Base-by-base conservation (phyloP, 2,329 filamentous ascomycete genomes). In the Pochonia chlamydosporia region DNA sequence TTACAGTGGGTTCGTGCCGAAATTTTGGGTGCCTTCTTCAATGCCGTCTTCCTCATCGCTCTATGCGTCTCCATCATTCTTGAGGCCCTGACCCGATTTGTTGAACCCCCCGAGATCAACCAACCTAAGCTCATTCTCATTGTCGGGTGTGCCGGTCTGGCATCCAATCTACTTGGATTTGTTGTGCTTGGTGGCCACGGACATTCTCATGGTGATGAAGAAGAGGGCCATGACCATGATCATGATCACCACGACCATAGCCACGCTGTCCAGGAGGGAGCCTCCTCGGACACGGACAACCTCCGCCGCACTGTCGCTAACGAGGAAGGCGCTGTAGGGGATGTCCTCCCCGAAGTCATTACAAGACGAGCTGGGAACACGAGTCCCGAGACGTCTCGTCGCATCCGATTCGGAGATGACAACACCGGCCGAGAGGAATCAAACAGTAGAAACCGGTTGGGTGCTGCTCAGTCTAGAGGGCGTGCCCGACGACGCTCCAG, bases 51-150 rank as follows among this genome's bases (percentile, higher is more conserved):
- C 72, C 77, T 99, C 39, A 93, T 99, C 61, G 93, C 93, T 7
- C 80, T 99, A 8, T 99, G 93, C 70, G 76, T 99, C 48, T 95
- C 92, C 43, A 99, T 99, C 67, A 87, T 97, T 61, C 83, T 99
- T 59, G 93, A 99, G 68, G 93, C 93, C 14, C 79, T 96, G 51
- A 89, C 91, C 59, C 86, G 93, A 61, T 87, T 99, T 57, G 78
- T 97, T 61, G 89, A 97, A 59, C 90, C 91, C 7, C 91, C 92
- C 59, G 82, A 87, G 63, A 91, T 99, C 60, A 75, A 75, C 43
- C 89, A 95, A 59, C 91, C 93, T 2, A 79, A 85, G 58, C 76
- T 99, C 31, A 90, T 99, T 55, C 81, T 96, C 49, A 84, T 93
- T 53, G 93, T 99, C 44, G 93, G 93, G 35, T 90, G 79, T 52